Evolutionary conservation across 306 rosid genomes (phyloP).

Genomic region (Senna siamea): DNA sequence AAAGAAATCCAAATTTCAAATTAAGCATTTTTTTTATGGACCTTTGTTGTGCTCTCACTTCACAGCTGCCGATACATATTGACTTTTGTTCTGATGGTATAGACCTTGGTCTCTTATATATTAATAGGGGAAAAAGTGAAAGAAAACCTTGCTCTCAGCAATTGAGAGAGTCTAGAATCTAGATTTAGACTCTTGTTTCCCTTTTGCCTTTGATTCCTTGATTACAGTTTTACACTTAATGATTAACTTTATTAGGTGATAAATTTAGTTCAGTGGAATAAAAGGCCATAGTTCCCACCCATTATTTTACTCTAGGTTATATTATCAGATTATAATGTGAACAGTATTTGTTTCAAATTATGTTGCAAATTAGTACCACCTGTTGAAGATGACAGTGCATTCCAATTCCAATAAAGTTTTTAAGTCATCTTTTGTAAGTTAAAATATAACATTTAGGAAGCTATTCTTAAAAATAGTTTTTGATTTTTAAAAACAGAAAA

Average conservation of each 20-base stretch:
- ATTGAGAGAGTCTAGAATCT: background rate
- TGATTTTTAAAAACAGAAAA: too few species aligned
- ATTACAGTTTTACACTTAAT: background rate
- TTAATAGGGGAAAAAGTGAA: too few species aligned
- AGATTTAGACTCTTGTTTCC: background rate
- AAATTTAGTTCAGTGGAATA: background rate
- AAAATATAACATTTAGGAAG: conserved; percentile 3
- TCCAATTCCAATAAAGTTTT: conserved; percentile 15
- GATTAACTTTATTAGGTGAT: background rate
- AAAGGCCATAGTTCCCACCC: conserved; percentile 6
- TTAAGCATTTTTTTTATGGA: background rate
- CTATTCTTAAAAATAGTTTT: too few species aligned
- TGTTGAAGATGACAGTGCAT: conserved; percentile 17
- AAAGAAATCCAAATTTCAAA: background rate
- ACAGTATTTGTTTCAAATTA: too few species aligned
- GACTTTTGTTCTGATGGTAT: background rate
- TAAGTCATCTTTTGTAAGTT: conserved; percentile 17
- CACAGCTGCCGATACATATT: background rate
- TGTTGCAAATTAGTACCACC: too few species aligned
- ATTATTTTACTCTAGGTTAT: background rate
- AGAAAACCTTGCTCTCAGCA: background rate
- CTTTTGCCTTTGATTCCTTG: background rate
- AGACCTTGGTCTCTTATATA: background rate
- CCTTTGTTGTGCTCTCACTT: background rate
- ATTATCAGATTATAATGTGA: background rate